phyloP scores from a whole-genome alignment of 768 basidiomycete genomes.

The Serendipita indica region DNA sequence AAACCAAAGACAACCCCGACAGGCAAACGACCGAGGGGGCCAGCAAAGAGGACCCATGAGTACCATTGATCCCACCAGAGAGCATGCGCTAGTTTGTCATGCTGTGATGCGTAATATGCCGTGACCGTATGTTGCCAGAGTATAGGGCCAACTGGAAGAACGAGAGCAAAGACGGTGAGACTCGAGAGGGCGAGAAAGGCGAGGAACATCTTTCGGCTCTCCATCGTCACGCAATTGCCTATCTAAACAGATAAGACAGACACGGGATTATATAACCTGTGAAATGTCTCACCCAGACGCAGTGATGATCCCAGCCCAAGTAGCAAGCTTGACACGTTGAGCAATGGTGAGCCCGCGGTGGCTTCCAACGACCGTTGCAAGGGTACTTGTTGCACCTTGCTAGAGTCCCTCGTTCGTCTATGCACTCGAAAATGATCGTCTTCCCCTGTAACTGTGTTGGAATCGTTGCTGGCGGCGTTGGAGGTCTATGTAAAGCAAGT shows the following conservation, averaged over 20 bases:
- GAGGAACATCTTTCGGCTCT: not conserved
- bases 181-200: slow-evolving; percentile 23
- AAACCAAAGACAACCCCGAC: not conserved
- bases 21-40: not conserved
- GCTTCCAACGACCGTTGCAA: slow-evolving; percentile 12
- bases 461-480: not conserved
- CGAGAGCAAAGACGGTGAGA: slow-evolving; percentile 14
- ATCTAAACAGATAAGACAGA: not conserved
- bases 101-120: not conserved
- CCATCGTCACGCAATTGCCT: slow-evolving; percentile 11
- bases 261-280: not conserved
- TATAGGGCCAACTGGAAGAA: slow-evolving; percentile 14
- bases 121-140: not conserved
- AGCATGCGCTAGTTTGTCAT: not conserved
- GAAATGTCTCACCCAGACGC: not conserved
- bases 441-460: not conserved
- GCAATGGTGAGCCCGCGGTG: slow-evolving; percentile 10
- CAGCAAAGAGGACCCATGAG: not conserved
- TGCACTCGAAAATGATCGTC: not conserved
- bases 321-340: slow-evolving; percentile 4
- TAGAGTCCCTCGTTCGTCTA: not conserved
- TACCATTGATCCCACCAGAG: not conserved
- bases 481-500: not conserved
- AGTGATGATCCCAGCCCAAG: slow-evolving; percentile 11
- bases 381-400: not conserved